Percentiles rank a stretch among this genome's conserved stretches.
Evolutionary conservation across 163 green algal species (phyloP).

Genomic region (Volvox carteri): DNA sequence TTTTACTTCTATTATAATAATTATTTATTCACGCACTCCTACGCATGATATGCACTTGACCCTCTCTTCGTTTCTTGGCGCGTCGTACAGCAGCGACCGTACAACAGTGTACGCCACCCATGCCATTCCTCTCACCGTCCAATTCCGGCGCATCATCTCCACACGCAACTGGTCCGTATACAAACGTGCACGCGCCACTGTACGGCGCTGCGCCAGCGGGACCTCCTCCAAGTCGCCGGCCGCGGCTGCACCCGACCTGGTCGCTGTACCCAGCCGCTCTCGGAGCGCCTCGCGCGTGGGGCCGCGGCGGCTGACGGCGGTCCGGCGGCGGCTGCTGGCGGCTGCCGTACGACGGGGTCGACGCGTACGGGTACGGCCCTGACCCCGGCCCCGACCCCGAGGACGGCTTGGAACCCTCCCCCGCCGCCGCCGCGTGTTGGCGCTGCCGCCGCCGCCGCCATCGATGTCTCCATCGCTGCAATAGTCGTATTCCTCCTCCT

Average conservation of each 20-base stretch:
- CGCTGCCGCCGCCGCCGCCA: not conserved
- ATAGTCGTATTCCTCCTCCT: not conserved
- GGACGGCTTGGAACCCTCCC: not conserved
- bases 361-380: too few relatives aligned
- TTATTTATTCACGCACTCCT: not conserved
- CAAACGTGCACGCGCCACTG: constrained; percentile 13
- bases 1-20: not conserved
- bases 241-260: not conserved
- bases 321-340: not conserved
- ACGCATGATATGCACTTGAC: not conserved
- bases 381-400: not conserved
- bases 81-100: not conserved
- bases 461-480: not conserved
- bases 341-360: not conserved
- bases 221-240: constrained; percentile 31
- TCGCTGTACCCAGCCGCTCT: constrained; percentile 24
- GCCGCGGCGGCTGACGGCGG: not conserved
- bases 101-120: not conserved
- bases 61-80: too few relatives aligned
- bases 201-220: constrained; percentile 43
- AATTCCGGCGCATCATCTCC: constrained; percentile 35
- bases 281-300: not conserved
- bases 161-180: constrained; percentile 40
- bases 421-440: not conserved
- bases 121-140: not conserved